Base-by-base conservation (phyloP, 306 rosid genomes). In the Gleditsia sinensis region DNA sequence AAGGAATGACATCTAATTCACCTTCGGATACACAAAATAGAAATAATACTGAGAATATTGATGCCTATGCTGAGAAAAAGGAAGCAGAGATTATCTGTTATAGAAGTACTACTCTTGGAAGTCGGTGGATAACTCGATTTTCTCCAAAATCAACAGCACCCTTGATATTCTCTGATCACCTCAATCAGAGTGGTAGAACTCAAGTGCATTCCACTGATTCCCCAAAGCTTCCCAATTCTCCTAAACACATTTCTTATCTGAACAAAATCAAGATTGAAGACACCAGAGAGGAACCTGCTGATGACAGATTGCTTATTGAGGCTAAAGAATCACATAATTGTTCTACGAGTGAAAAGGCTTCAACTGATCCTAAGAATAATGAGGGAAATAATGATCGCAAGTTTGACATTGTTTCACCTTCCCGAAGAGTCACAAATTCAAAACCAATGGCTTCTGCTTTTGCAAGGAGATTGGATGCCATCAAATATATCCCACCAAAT, bases 401-500 rank as follows among this genome's bases (percentile, higher is more conserved):
- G 3, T 67, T 74, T 50, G 83, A 42, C 24, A 70, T 66, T 8
- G 0, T 67, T 19, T 54, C 76, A 6, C 80, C 73, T 77, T 77
- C 60, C 27, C 75, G 83, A 32, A 67, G 74, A 72, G 40, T 84
- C 65, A 74, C 72, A 79, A 78, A 72, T 70, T 78, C 87, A 14
- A 89, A 84, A 66, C 85, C 86, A 75, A 86, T 87, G 70, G 86
- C 86, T 67, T 80, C 93, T 16, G 57, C 74, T 81, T 89, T 89
- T 78, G 91, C 93, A 27, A 89, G 86, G 71, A 89, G 91, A 86
- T 75, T 88, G 70, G 96, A 88, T 61, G 93, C 93, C 76, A 63
- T 88, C 55, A 86, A 75, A 83, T 89, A 87, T 77, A 78, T 79
- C 34, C 80, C 80, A 11, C 65, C 82, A 43, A 45, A 75, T 64